These are phyloP conservation scores for Harrya chromipes DNA, from an alignment of 768 basidiomycete species.

Conservation along the genomic window DNA sequence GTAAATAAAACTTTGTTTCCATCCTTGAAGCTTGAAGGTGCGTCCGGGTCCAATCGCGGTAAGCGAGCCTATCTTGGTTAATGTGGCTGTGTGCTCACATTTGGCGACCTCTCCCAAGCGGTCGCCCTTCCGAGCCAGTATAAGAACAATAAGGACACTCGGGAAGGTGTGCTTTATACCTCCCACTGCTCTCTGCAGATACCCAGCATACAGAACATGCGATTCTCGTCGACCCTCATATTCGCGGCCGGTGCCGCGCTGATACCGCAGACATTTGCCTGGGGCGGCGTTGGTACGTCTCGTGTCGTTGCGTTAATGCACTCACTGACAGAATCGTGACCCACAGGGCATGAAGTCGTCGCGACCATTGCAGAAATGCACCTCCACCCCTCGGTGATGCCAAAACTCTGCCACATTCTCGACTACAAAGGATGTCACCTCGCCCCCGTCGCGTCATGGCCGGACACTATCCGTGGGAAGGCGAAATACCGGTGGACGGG, in stretches of 20 bases:
- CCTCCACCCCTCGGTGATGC: constrained; percentile 68
- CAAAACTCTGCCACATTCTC: constrained; percentile 70
- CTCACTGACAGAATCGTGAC: background rate
- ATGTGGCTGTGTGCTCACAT: constrained; percentile 13
- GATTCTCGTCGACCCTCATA: constrained; percentile 9
- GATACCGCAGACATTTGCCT: constrained; percentile 32
- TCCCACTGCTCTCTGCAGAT: background rate
- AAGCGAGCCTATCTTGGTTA: background rate
- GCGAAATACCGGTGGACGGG: constrained; percentile 67
- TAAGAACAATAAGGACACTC: constrained; percentile 1
- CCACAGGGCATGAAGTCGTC: constrained; percentile 81
- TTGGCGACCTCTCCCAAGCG: constrained; percentile 9
- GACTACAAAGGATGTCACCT: constrained; percentile 63
- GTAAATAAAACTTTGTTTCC: no score
- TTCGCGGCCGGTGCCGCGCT: constrained; percentile 14
- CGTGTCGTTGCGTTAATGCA: background rate
- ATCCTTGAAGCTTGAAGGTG: no score
- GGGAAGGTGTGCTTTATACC: constrained; percentile 2
- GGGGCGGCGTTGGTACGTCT: constrained; percentile 40
- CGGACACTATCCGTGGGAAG: constrained; percentile 60
- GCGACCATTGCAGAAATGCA: constrained; percentile 95
- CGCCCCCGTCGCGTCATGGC: constrained; percentile 85
- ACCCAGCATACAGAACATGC: constrained; percentile 21
- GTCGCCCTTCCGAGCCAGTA: background rate
- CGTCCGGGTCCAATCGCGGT: no score